Evolutionary conservation across 2,329 filamentous ascomycete species (phyloP).

Genomic region (Drechmeria coniospora): DNA sequence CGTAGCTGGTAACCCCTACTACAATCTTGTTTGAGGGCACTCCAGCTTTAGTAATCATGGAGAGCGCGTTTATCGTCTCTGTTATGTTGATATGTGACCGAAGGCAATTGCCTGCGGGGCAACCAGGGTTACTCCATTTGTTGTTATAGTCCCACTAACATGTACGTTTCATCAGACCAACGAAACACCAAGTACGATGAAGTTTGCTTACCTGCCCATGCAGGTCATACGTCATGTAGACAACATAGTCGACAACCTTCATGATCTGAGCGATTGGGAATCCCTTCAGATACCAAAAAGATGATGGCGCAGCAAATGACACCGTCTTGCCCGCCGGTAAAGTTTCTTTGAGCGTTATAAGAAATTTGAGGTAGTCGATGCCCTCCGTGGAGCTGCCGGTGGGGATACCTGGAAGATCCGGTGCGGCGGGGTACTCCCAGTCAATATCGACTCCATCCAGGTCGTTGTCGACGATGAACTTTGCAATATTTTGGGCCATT

Average conservation of each 20-base stretch:
- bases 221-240: slow-evolving; percentile 21
- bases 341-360: background rate
- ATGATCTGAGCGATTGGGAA: slow-evolving; percentile 15
- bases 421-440: slow-evolving; percentile 22
- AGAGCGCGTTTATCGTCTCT: too few relatives aligned
- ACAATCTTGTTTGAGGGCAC: too few relatives aligned
- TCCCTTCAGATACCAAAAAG: slow-evolving; percentile 18
- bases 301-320: slow-evolving; percentile 16
- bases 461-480: slow-evolving; percentile 20
- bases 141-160: too few relatives aligned
- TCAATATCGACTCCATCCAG: slow-evolving; percentile 25
- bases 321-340: slow-evolving; percentile 10
- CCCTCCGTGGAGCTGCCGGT: slow-evolving; percentile 6
- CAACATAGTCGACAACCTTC: slow-evolving; percentile 15
- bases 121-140: too few relatives aligned
- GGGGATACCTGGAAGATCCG: slow-evolving; percentile 15
- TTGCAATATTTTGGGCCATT: slow-evolving; percentile 16
- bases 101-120: too few relatives aligned
- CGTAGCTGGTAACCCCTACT: too few relatives aligned
- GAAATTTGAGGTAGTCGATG: slow-evolving; percentile 7
- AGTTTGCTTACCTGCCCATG: too few relatives aligned
- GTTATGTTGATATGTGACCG: too few relatives aligned
- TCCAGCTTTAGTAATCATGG: too few relatives aligned
- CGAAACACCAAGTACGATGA: too few relatives aligned
- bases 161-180: too few relatives aligned